Evolutionary conservation across 129 eudicot species (phyloP).

Genomic region (Ambrosia artemisiifolia): DNA sequence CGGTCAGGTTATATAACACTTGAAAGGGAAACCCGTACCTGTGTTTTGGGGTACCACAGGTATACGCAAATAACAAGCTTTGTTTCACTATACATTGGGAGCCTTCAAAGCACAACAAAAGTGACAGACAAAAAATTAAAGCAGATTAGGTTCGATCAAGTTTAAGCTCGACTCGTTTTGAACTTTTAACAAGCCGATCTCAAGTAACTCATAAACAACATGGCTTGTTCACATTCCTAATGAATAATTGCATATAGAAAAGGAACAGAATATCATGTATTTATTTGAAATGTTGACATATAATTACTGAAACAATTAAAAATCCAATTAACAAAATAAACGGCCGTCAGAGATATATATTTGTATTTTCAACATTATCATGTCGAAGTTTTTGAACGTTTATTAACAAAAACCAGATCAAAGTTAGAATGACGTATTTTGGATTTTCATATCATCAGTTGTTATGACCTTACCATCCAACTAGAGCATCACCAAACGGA

Average conservation of each 20-base stretch:
- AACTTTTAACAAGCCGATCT: no score
- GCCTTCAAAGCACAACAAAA: constrained; percentile 43
- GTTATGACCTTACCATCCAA: constrained; percentile 56
- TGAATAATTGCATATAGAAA: background rate
- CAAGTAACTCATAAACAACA: no score
- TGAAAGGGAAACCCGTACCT: constrained; percentile 35
- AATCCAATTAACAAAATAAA: no score
- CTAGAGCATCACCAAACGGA: constrained; percentile 66
- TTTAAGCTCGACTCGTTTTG: no score
- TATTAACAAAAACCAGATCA: background rate
- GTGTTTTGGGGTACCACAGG: constrained; percentile 88
- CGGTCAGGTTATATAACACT: background rate
- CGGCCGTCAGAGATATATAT: no score
- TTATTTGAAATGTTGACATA: background rate
- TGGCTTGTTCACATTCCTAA: background rate
- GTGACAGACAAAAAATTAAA: no score
- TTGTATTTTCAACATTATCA: no score
- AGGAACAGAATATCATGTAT: background rate
- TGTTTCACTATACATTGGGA: constrained; percentile 94
- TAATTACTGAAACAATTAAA: no score
- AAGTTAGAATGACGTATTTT: background rate
- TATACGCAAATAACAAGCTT: constrained; percentile 71
- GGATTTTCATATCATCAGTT: background rate
- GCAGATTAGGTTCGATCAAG: no score
- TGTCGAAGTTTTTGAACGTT: no score